phyloP scores from a whole-genome alignment of 129 eudicot species.

The Pittosporum tobira region DNA sequence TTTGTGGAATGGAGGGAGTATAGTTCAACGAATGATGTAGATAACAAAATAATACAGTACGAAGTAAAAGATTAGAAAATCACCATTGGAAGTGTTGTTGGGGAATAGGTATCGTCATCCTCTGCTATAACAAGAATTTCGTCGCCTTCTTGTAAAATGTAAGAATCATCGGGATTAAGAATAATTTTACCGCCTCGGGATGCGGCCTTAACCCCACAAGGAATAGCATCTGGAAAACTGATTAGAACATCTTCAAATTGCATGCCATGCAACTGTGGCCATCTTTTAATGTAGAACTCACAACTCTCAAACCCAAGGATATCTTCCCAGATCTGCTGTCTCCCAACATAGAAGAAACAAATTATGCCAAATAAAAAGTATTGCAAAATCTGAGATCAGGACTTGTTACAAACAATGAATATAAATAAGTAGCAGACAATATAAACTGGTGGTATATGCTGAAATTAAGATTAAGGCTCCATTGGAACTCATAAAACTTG shows the following conservation, averaged over 20 bases:
- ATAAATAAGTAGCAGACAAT: not conserved
- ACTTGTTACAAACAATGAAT: not conserved
- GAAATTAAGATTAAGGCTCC: not conserved
- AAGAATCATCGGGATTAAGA: conserved; percentile 74
- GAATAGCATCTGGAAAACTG: conserved; percentile 87
- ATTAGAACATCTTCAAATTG: conserved; percentile 71
- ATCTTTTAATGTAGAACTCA: conserved; percentile 79
- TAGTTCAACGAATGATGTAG: not conserved
- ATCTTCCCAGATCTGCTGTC: conserved; percentile 78
- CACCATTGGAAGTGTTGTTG: conserved; percentile 69
- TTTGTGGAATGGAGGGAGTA: no score
- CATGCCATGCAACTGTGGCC: conserved; percentile 87
- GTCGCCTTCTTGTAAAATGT: conserved; percentile 84
- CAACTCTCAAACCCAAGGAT: conserved; percentile 87
- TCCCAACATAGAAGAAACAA: conserved; percentile 4
- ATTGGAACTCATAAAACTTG: no score
- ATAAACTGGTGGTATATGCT: not conserved
- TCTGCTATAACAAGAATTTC: conserved; percentile 83
- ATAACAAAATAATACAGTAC: not conserved
- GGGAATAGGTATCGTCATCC: conserved; percentile 81
- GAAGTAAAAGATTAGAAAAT: conserved; percentile 28
- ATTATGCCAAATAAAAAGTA: conserved; percentile 10
- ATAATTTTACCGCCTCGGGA: conserved; percentile 63
- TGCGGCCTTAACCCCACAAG: conserved; percentile 76
- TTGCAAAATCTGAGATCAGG: not conserved